Conservation (phyloP, 345 rosid species). For the Citrus mangshanensis region DNA sequence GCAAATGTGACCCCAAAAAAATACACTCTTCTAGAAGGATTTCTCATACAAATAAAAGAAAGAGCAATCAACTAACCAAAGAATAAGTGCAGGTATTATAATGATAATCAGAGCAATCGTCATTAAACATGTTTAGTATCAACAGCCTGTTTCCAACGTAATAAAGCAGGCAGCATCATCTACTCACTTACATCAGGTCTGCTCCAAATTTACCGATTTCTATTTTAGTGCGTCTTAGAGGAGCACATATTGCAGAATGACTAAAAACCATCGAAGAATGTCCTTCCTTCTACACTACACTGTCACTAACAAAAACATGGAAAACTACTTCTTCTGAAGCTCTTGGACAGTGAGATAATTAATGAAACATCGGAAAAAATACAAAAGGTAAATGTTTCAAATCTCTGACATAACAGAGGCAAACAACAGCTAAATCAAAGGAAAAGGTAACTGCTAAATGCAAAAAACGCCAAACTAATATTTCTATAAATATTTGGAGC, state of each 20-base stretch:
- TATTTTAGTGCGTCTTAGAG: neutral
- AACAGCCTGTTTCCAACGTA: neutral
- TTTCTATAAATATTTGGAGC: neutral
- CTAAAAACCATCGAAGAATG: neutral
- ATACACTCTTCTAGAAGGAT: neutral
- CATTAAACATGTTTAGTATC: neutral
- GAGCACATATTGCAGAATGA: neutral
- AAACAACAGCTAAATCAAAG: neutral
- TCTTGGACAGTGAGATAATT: neutral
- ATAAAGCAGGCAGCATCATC: neutral
- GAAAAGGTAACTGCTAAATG: neutral
- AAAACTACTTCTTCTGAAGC: neutral
- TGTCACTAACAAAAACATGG: neutral
- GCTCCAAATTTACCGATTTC: neutral
- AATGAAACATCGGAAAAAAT: neutral
- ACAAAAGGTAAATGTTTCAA: neutral
- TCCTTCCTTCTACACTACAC: neutral
- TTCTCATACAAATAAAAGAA: neutral
- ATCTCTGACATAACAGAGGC: neutral
- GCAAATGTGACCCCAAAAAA: neutral
- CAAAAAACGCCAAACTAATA: neutral
- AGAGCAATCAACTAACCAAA: too few species aligned
- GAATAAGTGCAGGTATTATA: neutral
- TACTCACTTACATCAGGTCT: neutral
- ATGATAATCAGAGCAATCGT: neutral